Base-by-base conservation (phyloP, 2,329 filamentous ascomycete species). In the Paraconiothyrium brasiliense region DNA sequence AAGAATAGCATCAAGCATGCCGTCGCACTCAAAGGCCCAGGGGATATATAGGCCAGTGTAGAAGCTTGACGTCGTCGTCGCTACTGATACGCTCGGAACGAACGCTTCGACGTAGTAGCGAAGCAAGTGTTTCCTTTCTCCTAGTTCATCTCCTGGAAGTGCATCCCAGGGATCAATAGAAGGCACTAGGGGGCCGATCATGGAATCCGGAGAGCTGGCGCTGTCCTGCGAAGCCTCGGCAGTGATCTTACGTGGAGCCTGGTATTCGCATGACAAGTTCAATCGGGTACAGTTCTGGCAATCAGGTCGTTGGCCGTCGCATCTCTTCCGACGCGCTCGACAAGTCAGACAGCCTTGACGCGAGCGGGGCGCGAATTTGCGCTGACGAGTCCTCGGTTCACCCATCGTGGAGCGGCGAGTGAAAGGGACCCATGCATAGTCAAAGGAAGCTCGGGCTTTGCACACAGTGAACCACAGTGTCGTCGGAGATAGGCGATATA, bases 301-400 rank as follows among this genome's bases (percentile, higher is more conserved):
- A 49, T 70, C 66, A 41, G 76, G 76, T 51, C 73, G 74, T 48
- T 69, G 67, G 51, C 62, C 73, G 64, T 77, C 76, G 64, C 76
- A 78, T 58, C 76, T 67, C 57, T 78, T 78, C 46, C 76, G 64
- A 47, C 76, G 67, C 34, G 73, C 67, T 32, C 76, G 70, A 64
- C 76, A 78, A 9, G 75, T 78, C 51, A 77, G 65, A 60, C 76
- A 78, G 35, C 76, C 76, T 61, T 75, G 72, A 47, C 76, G 67
- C 16, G 72, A 76, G n/a, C 76, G 70, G 57, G 76, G 74, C 50
- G 75, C 76, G 63, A 77, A 78, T 66, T 74, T 77, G 54, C 76
- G 70, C 58, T 78, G 74, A 48, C 75, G 71, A 20, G 73, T 69
- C 54, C 71, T 72, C 43, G 67, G 51, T 41, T 77, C 74, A 68